Conservation (phyloP, 2,329 filamentous ascomycete species). For the Fusarium domesticum region DNA sequence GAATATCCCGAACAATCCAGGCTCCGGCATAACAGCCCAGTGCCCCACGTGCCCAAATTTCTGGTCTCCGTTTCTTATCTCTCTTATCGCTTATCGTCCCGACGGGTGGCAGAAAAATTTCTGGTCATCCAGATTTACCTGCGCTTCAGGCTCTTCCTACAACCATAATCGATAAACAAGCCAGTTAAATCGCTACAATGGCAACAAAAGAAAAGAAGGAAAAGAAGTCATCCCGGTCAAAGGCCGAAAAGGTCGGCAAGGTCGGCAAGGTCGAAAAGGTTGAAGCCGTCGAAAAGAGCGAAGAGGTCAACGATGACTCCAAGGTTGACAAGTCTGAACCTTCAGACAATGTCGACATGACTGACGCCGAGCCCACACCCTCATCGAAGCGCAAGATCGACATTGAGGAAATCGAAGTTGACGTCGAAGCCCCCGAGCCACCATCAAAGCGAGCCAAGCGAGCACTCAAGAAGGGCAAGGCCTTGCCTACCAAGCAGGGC, state of each 20-base stretch:
- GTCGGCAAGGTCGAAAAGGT: constrained; percentile 13
- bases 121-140: not conserved
- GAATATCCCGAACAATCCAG: not conserved
- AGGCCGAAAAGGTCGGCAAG: constrained; percentile 1
- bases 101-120: constrained; percentile 11
- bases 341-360: constrained; percentile 13
- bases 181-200: constrained; percentile 16
- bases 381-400: constrained; percentile 65
- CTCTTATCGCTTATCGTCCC: constrained; percentile 30
- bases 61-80: constrained; percentile 14
- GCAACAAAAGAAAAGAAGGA: constrained; percentile 29
- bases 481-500: constrained; percentile 44
- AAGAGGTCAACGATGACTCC: constrained; percentile 8
- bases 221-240: constrained; percentile 20
- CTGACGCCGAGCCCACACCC: constrained; percentile 11
- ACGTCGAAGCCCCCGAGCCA: constrained; percentile 84
- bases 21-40: not conserved
- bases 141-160: not conserved
- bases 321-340: not conserved
- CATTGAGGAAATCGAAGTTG: constrained; percentile 78
- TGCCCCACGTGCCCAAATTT: not conserved
- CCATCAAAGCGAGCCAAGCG: constrained; percentile 92
- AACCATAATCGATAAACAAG: constrained; percentile 6
- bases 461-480: constrained; percentile 79
- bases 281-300: constrained; percentile 7